Evolutionary conservation across 2,329 filamentous ascomycete genomes (phyloP).

Genomic region (Bertia moriformis): DNA sequence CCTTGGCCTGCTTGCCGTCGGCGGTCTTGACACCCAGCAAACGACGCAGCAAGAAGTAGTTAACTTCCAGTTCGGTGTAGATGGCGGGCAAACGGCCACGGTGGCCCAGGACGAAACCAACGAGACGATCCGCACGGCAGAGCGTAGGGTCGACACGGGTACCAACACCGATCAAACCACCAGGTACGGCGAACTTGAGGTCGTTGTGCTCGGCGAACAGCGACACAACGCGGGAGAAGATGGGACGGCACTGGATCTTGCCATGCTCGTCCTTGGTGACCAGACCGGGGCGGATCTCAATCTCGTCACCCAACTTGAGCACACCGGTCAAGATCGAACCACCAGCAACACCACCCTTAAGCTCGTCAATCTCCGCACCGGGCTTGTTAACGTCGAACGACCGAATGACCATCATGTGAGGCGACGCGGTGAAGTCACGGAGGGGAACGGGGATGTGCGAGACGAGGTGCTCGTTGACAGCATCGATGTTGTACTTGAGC

Average conservation of each 20-base stretch:
- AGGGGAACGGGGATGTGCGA: conserved; percentile 75
- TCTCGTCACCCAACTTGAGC: conserved; percentile 90
- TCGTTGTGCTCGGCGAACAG: conserved; percentile 97
- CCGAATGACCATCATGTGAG: conserved; percentile 94
- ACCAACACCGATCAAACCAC: conserved; percentile 93
- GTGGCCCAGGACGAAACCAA: conserved; percentile 92
- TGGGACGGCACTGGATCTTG: conserved; percentile 88
- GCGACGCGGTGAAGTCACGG: conserved; percentile 79
- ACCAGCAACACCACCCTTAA: conserved; percentile 97
- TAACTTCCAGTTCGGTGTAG: conserved; percentile 96
- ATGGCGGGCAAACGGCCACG: conserved; percentile 89
- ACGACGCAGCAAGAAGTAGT: conserved; percentile 93
- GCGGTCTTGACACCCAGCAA: conserved; percentile 93
- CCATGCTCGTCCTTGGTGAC: conserved; percentile 89
- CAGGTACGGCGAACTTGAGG: conserved; percentile 93
- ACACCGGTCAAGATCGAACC: conserved; percentile 93
- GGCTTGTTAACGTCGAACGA: conserved; percentile 99
- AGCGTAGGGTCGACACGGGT: conserved; percentile 94
- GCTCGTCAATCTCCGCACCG: conserved; percentile 92
- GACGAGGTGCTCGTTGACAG: conserved; percentile 89
- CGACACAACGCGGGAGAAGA: conserved; percentile 87
- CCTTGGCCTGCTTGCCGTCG: conserved; percentile 98
- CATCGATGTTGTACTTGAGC: conserved; percentile 98
- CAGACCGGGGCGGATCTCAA: conserved; percentile 97
- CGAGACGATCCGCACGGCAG: conserved; percentile 93